phyloP scores from a whole-genome alignment of 257 asterid genomes.

The Lycium ferocissimum region DNA sequence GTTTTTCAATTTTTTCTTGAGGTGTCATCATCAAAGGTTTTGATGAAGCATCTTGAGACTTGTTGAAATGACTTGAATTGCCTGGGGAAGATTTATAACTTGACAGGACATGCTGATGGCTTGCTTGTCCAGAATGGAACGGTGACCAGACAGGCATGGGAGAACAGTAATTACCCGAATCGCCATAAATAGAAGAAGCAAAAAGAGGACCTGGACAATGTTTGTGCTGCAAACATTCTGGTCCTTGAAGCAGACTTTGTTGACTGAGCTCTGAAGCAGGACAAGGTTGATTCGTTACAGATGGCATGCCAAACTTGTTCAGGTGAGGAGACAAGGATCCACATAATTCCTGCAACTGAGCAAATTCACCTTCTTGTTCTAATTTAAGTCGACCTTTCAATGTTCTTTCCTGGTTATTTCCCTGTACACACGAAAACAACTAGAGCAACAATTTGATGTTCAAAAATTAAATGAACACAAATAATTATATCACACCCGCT shows the following conservation, averaged over 20 bases:
- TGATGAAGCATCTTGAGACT: conserved; percentile 38
- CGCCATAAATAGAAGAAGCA: conserved; percentile 58
- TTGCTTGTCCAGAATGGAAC: conserved; percentile 40
- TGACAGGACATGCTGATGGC: conserved; percentile 39
- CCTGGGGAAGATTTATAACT: conserved; percentile 51
- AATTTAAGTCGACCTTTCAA: conserved; percentile 50
- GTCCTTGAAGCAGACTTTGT: conserved; percentile 49
- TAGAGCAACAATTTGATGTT: conserved; percentile 59
- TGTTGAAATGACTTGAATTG: conserved; percentile 48
- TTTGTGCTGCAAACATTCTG: conserved; percentile 52
- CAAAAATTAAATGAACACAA: conserved; percentile 33
- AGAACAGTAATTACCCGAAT: conserved; percentile 53
- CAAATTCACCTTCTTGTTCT: conserved; percentile 49
- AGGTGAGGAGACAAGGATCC: conserved; percentile 53
- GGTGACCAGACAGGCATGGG: conserved; percentile 43
- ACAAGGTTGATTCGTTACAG: conserved; percentile 52
- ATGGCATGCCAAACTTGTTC: conserved; percentile 54
- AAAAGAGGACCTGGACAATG: conserved; percentile 47
- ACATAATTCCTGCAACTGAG: conserved; percentile 47
- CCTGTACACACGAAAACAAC: conserved; percentile 63
- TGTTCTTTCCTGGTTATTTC: conserved; percentile 49
- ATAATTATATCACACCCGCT: conserved; percentile 6
- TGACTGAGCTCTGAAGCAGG: conserved; percentile 49
- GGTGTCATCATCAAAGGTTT: conserved; percentile 79
- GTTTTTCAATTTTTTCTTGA: conserved; percentile 83